Evolutionary conservation across 352 stramenopile species (phyloP), one percentile per base, ranked within the genome.

Genomic region (Globisporangium paddicum): DNA sequence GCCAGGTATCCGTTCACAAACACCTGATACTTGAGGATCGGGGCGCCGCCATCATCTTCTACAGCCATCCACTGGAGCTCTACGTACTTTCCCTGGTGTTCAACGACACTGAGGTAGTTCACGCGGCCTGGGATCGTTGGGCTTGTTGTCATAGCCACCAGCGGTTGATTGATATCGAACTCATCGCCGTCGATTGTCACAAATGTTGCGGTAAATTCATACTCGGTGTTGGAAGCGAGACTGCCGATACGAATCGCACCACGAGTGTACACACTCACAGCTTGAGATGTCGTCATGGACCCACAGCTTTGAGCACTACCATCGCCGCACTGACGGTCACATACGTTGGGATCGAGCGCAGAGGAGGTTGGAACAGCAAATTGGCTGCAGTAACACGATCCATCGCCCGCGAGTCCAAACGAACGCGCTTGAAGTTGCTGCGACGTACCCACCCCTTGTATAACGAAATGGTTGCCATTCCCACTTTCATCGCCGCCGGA

Each of bases 11-110:
- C 75, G 44, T 89, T 84, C 30, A 81, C 19, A 45, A 77, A 84
- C 0, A 86, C 21, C 14, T 79, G 21, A 32, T 87, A 87, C 13
- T 49, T 55, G n/a, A 57, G 11, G 14, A 86, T 67, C 14, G 53
- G 18, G 0, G 58, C 60, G 3, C 79, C 79, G 48, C 79, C 79
- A 19, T 76, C 52, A 37, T 89, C 79, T 18, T 72, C 41, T 5
- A 70, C 59, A 5, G 60, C 47, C 19, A 53, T 66, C 79, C 79
- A 87, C 19, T 84, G 73, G 21, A 87, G 46, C 49, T 86, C 76
- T 13, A 84, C 3, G 18, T 65, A 66, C 7, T 65, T 47, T 9
- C 44, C 65, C 16, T 42, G 62, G 11, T 23, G 50, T 21, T 79
- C 73, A 8, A 78, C 50, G 0, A 82, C 40, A 16, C n/a, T 58